Base-by-base conservation (phyloP, 2,329 filamentous ascomycete species). In the Blastomyces emzantsi region DNA sequence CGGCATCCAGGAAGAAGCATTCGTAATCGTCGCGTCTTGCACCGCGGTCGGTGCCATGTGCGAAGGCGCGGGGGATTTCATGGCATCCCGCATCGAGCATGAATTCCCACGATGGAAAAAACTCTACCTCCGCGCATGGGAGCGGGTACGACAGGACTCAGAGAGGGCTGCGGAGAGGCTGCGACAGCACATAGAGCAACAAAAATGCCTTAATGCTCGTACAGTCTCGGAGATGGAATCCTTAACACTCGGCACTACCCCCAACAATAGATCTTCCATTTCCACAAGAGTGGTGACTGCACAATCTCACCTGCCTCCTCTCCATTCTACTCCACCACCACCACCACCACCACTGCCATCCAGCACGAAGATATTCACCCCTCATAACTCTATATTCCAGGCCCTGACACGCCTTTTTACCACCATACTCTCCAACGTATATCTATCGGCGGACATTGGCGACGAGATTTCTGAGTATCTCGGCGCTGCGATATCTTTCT, bases 41-140 rank as follows among this genome's bases (percentile, higher is more conserved):
- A 81, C 86, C 17, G 84, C 90, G 0, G 79, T 97, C 2, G 79
- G 79, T 1, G 78, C 82, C 13, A 81, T 97, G 63, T 95, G 90
- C 71, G 78, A 79, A 63, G 80, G 84, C 57, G 90, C 90, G 0
- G 90, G 92, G 0, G 87, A 91, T 65, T 99, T 99, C 72, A 85
- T 97, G 76, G 81, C 83, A 43, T 86, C 85, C 0, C 82, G 94
- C 7, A 84, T 97, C 66, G 85, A 89, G 72, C 85, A 84, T 4
- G 87, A 91, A 64, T 97, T 78, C 64, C 70, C 76, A 0, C 74
- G 76, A 59, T 76, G 78, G 73, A 73, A 76, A 49, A 73, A 72
- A 8, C 67, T 80, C 1, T 80, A 80, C 70, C 70, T 66, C 6
- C 70, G 70, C 2, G 72, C 67, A 22, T 78, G 76, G 77, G 67